These are phyloP conservation scores for Sphagnum fallax DNA, from an alignment of 228 moss, liverwort and hornwort species.

Conservation along the genomic window DNA sequence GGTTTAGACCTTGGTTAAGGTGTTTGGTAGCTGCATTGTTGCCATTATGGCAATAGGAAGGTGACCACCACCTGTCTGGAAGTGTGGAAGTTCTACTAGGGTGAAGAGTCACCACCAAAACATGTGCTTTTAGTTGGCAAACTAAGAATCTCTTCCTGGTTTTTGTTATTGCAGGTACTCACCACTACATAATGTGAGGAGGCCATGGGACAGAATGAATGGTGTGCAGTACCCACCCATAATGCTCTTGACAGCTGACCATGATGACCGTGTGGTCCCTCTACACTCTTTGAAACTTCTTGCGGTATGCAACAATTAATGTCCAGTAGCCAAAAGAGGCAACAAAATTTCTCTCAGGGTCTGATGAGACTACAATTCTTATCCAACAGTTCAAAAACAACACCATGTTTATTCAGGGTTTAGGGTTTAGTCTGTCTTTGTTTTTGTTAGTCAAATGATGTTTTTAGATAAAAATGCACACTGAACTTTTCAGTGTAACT, in stretches of 20 bases:
- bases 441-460: not conserved
- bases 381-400: too few relatives aligned
- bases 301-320: conserved; percentile 41
- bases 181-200: conserved; percentile 78
- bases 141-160: too few relatives aligned
- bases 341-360: not conserved
- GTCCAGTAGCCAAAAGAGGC: not conserved
- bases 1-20: not conserved
- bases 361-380: not conserved
- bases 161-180: conserved; percentile 50
- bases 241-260: conserved; percentile 86
- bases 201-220: conserved; percentile 74
- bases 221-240: conserved; percentile 72
- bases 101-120: too few relatives aligned
- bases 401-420: not conserved
- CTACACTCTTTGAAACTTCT: conserved; percentile 86
- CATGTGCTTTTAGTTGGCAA: too few relatives aligned
- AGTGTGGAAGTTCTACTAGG: too few relatives aligned
- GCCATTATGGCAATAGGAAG: too few relatives aligned
- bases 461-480: too few relatives aligned
- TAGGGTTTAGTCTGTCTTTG: not conserved
- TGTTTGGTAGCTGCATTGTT: too few relatives aligned
- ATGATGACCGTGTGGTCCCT: conserved; percentile 93
- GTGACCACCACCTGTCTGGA: too few relatives aligned
- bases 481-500: too few relatives aligned